Base-by-base conservation (phyloP, 2,329 filamentous ascomycete species). In the Pestalotiopsis sp. region DNA sequence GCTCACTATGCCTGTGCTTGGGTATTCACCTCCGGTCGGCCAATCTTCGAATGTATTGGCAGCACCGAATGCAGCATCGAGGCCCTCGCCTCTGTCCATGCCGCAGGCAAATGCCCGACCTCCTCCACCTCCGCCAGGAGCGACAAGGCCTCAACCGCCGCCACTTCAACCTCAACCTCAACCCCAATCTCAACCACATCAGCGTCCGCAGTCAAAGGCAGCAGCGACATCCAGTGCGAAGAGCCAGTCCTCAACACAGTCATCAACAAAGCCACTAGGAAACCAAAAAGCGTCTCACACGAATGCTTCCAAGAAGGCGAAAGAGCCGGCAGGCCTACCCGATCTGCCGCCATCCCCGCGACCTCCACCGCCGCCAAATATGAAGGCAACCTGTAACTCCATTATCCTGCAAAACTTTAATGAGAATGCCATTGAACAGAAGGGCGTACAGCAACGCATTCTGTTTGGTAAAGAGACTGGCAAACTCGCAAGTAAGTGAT, bases 401-500 rank as follows among this genome's bases (percentile, higher is more conserved):
- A 87, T 89, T 70, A 85, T 90, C 63, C 83, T 88, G 40, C 87
- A 89, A 66, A 89, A 88, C 71, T 90, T 90, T 74, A 83, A 90
- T 73, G 84, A 87, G 59, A 82, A 84, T 64, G 84, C 84, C 61
- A 83, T 90, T 70, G 84, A 84, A 72, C 87, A 90, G 71, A 87
- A 86, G 74, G 80, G 83, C 59, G 81, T 88, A 4, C 88, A 90
- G 77, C 89, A 85, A 13, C 85, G 85, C 70, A 86, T 90, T 65
- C 80, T 90, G 25, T 89, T 90, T 73, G 86, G 86, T 60, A 82
- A 86, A 68, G 88, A 87, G 73, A 89, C 90, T 86, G 84, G 77
- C 73, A 87, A 83, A 71, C 83, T 89, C 56, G 79, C 83, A 27
- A 89, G 86, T 88, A 80, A 77, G 85, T 70, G 25, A 20, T 61